phyloP scores from a whole-genome alignment of 2,329 filamentous ascomycete genomes.

The Didymellaceae sp. region DNA sequence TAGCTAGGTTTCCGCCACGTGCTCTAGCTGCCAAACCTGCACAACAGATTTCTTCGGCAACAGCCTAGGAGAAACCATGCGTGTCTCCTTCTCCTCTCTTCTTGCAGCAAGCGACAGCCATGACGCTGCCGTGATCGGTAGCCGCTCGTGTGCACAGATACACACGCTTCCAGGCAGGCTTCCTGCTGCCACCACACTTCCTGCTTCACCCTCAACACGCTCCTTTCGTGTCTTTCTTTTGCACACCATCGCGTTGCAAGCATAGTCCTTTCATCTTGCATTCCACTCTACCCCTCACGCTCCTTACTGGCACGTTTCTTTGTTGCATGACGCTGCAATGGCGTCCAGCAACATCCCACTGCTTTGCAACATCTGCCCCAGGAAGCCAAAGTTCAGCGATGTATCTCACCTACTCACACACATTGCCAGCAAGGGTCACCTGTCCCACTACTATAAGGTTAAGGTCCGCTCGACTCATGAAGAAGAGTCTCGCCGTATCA shows the following conservation, averaged over 20 bases:
- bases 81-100: constrained; percentile 10
- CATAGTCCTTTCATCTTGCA: constrained; percentile 36
- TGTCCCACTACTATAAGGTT: constrained; percentile 82
- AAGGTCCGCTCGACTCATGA: constrained; percentile 75
- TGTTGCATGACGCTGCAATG: constrained; percentile 40
- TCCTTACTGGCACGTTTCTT: constrained; percentile 28
- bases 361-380: constrained; percentile 82
- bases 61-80: constrained; percentile 16
- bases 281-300: constrained; percentile 27
- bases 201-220: constrained; percentile 43
- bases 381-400: constrained; percentile 82
- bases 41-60: constrained; percentile 38
- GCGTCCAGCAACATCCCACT: constrained; percentile 65
- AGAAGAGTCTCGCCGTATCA: constrained; percentile 63
- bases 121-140: constrained; percentile 34
- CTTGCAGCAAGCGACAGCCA: constrained; percentile 22
- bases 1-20: constrained; percentile 39
- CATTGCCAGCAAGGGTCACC: constrained; percentile 88
- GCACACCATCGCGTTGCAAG: constrained; percentile 33
- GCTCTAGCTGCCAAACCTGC: constrained; percentile 33
- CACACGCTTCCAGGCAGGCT: constrained; percentile 25
- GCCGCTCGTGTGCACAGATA: constrained; percentile 25
- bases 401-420: constrained; percentile 92
- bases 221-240: constrained; percentile 45
- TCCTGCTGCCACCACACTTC: constrained; percentile 38